A percentile compares a stretch with the other conserved stretches of the same genome.
These are phyloP conservation scores for Exophiala viscosa DNA, from an alignment of 2,329 filamentous ascomycete genomes.

Conservation along the genomic window DNA sequence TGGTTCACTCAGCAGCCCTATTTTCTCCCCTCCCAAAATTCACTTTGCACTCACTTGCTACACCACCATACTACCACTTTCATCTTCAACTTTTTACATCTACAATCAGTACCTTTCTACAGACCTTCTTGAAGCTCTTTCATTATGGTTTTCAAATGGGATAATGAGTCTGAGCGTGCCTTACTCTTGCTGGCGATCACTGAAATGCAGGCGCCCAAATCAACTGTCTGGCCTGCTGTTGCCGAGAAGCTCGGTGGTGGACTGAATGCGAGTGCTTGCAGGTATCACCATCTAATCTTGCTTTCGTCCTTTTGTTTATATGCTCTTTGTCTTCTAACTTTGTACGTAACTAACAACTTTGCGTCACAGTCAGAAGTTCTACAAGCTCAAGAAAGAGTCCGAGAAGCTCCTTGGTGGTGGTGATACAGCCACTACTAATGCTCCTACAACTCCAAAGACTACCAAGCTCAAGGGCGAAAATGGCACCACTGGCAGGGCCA, in stretches of 20 bases:
- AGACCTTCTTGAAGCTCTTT: neutral
- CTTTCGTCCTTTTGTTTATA: neutral
- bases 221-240: conserved; percentile 25
- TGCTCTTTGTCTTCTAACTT: neutral
- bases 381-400: conserved; percentile 28
- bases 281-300: conserved; percentile 9
- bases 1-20: no score
- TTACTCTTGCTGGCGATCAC: conserved; percentile 21
- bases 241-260: conserved; percentile 23
- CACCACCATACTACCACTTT: neutral
- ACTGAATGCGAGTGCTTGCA: conserved; percentile 25
- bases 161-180: conserved; percentile 16
- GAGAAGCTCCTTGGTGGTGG: conserved; percentile 19
- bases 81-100: neutral
- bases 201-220: conserved; percentile 9
- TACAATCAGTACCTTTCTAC: neutral
- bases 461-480: conserved; percentile 4
- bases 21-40: neutral
- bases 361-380: conserved; percentile 26
- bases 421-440: neutral
- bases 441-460: conserved; percentile 4
- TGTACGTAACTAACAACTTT: conserved; percentile 12
- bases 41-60: neutral
- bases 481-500: conserved; percentile 2
- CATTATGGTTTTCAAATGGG: conserved; percentile 28